Conservation (phyloP, 345 rosid genomes). For the Raphanus sativus region DNA sequence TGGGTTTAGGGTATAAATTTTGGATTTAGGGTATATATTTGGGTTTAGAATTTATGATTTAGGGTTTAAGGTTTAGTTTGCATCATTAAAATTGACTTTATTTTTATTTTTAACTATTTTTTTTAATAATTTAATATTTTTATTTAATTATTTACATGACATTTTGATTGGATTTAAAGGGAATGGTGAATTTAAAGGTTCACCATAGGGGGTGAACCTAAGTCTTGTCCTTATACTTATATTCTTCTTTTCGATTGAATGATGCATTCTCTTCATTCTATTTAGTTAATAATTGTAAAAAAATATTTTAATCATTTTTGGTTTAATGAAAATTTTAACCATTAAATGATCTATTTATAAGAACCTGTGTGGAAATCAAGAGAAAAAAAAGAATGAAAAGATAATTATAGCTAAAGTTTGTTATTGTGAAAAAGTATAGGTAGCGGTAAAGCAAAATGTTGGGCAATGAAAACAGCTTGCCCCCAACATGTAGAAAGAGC, state of each 20-base stretch:
- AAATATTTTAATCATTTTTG: neutral
- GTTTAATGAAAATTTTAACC: neutral
- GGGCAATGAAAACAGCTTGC: slow-evolving; percentile 64
- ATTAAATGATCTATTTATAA: neutral
- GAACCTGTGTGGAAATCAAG: neutral
- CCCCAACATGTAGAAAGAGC: slow-evolving; percentile 45
- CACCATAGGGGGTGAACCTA: too few species aligned
- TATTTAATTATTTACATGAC: too few species aligned
- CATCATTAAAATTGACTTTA: too few species aligned
- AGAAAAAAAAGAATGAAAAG: neutral
- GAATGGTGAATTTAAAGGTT: too few species aligned
- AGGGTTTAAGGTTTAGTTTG: too few species aligned
- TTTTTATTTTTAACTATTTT: too few species aligned
- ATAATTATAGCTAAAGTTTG: neutral
- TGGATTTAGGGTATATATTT: too few species aligned
- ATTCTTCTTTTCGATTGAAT: slow-evolving; percentile 10
- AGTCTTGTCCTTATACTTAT: neutral
- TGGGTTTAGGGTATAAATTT: too few species aligned
- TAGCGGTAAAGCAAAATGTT: neutral
- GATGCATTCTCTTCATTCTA: slow-evolving; percentile 4
- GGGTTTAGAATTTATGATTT: too few species aligned
- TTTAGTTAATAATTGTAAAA: neutral
- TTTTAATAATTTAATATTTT: too few species aligned
- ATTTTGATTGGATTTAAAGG: too few species aligned
- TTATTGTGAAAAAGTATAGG: neutral